phyloP scores from a whole-genome alignment of 257 asterid species.

The Nicotiana knightiana region DNA sequence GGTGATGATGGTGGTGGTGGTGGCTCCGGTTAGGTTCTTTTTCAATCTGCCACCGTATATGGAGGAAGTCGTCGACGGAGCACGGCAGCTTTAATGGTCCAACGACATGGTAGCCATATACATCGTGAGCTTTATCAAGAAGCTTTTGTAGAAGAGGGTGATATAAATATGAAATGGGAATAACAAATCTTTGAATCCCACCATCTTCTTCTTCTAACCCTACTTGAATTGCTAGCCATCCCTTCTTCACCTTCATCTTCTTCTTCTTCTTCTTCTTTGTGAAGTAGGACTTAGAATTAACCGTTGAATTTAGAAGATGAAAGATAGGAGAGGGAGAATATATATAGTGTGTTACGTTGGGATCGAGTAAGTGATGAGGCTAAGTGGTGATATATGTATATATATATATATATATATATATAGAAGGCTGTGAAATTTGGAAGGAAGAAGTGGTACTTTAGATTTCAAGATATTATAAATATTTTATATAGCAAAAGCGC shows the following conservation, averaged over 20 bases:
- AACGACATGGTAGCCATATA: slow-evolving; percentile 31
- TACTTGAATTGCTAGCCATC: slow-evolving; percentile 36
- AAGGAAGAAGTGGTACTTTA: background rate
- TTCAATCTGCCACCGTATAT: slow-evolving; percentile 40
- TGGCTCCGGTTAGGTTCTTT: slow-evolving; percentile 17
- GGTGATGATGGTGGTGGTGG: slow-evolving; percentile 16
- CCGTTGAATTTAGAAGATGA: background rate
- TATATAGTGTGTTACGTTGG: background rate
- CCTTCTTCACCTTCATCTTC: slow-evolving; percentile 12
- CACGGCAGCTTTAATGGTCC: slow-evolving; percentile 40
- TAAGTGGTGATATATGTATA: background rate
- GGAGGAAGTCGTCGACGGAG: slow-evolving; percentile 38
- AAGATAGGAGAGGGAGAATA: background rate
- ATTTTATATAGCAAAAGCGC: background rate
- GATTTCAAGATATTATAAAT: background rate
- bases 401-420: background rate
- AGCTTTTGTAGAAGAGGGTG: slow-evolving; percentile 30
- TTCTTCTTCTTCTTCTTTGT: background rate
- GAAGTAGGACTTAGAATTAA: background rate
- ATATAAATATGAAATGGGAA: slow-evolving; percentile 35
- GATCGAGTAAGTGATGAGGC: background rate
- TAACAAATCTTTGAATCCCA: slow-evolving; percentile 26
- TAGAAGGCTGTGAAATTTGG: background rate
- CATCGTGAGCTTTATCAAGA: slow-evolving; percentile 38
- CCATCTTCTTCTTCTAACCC: slow-evolving; percentile 26